These are phyloP conservation scores for Arabidopsis suecica DNA, from an alignment of 345 rosid genomes.

Conservation along the genomic window DNA sequence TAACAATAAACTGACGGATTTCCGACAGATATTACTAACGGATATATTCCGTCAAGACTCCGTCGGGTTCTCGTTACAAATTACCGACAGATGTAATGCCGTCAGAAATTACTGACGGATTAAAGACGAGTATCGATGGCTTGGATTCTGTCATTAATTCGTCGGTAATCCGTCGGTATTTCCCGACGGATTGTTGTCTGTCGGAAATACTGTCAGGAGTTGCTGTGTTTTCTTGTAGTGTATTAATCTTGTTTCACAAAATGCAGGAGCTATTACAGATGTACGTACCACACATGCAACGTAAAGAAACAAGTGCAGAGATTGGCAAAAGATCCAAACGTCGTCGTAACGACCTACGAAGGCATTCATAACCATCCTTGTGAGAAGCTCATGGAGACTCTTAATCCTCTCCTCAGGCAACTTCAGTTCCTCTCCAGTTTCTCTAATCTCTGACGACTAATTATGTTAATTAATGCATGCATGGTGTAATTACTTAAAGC, in stretches of 20 bases:
- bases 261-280: constrained; percentile 81
- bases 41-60: too few species aligned
- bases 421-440: constrained; percentile 73
- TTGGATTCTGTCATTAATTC: too few species aligned
- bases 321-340: constrained; percentile 70
- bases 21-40: too few species aligned
- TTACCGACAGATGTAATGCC: too few species aligned
- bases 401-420: constrained; percentile 83
- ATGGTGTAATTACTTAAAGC: constrained; percentile 17
- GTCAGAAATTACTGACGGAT: too few species aligned
- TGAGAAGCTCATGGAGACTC: constrained; percentile 89
- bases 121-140: too few species aligned
- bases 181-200: too few species aligned
- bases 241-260: neutral
- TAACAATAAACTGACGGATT: too few species aligned
- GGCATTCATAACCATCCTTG: constrained; percentile 88
- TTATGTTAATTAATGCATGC: neutral
- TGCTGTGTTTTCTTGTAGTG: too few species aligned
- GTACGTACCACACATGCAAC: constrained; percentile 91
- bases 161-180: too few species aligned
- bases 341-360: constrained; percentile 85
- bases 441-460: constrained; percentile 28
- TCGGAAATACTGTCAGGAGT: too few species aligned
- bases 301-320: constrained; percentile 94
- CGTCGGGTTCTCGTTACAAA: too few species aligned